Evolutionary conservation across 192 early-diverging fungal genomes (phyloP).

Genomic region (Umbelopsis sp.): DNA sequence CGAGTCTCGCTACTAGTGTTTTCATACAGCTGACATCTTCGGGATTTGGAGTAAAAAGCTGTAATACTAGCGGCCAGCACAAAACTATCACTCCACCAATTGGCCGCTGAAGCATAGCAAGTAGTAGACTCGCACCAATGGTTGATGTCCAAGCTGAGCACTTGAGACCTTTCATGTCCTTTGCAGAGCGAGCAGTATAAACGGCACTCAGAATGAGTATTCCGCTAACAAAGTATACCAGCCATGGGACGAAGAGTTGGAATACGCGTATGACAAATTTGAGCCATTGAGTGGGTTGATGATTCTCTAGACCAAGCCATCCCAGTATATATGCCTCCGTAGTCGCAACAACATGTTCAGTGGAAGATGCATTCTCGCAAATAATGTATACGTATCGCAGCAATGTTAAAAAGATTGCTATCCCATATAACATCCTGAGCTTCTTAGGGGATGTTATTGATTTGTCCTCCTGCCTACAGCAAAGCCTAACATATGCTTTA

Average conservation of each 20-base stretch:
- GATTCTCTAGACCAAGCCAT: too few species aligned
- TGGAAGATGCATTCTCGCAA: slow-evolving; percentile 8
- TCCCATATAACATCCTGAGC: background rate
- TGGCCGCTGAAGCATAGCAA: slow-evolving; percentile 38
- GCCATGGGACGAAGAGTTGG: slow-evolving; percentile 68
- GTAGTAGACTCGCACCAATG: background rate
- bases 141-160: background rate
- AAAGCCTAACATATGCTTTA: background rate
- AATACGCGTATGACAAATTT: background rate
- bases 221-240: slow-evolving; percentile 13
- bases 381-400: slow-evolving; percentile 6
- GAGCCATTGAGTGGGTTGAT: background rate
- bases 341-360: background rate
- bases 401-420: background rate
- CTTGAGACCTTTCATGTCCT: background rate
- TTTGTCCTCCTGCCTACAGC: too few species aligned
- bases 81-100: slow-evolving; percentile 28
- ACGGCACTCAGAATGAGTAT: background rate
- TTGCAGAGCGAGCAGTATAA: background rate
- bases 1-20: slow-evolving; percentile 21
- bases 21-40: background rate
- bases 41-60: background rate
- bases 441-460: background rate
- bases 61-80: slow-evolving; percentile 19
- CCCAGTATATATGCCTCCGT: too few species aligned